phyloP scores from a whole-genome alignment of 2,329 filamentous ascomycete genomes.

The Emericellopsis atlantica region DNA sequence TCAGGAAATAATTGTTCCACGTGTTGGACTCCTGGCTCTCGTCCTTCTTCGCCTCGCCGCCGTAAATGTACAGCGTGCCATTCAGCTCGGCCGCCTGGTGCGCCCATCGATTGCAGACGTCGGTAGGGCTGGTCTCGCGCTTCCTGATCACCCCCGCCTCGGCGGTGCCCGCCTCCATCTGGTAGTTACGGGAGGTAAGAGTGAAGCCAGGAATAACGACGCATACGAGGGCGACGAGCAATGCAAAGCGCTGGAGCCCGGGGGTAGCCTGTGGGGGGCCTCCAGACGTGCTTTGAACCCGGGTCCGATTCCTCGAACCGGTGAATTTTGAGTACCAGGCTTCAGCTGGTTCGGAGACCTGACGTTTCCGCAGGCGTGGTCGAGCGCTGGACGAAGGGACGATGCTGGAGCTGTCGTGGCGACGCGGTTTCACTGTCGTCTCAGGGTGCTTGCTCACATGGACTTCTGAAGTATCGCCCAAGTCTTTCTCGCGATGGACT shows the following conservation, averaged over 20 bases:
- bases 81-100: constrained; percentile 60
- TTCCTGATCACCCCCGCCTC: constrained; percentile 30
- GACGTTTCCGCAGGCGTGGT: constrained; percentile 1
- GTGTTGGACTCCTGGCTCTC: constrained; percentile 47
- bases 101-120: constrained; percentile 53
- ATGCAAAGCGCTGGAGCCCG: constrained; percentile 28
- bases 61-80: constrained; percentile 66
- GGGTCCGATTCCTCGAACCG: constrained; percentile 23
- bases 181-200: constrained; percentile 25
- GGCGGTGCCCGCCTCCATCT: constrained; percentile 26
- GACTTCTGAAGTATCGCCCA: background rate
- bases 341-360: constrained; percentile 9
- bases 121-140: constrained; percentile 14
- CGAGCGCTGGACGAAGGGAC: background rate
- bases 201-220: constrained; percentile 34
- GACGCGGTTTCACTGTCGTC: background rate
- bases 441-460: background rate
- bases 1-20: constrained; percentile 67
- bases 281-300: constrained; percentile 28
- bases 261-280: constrained; percentile 26
- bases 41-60: constrained; percentile 49
- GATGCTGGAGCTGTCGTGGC: background rate
- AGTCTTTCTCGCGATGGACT: background rate
- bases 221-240: constrained; percentile 36
- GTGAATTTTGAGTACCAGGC: constrained; percentile 31